Conservation (phyloP, 345 rosid species). For the Bruguiera parviflora region DNA sequence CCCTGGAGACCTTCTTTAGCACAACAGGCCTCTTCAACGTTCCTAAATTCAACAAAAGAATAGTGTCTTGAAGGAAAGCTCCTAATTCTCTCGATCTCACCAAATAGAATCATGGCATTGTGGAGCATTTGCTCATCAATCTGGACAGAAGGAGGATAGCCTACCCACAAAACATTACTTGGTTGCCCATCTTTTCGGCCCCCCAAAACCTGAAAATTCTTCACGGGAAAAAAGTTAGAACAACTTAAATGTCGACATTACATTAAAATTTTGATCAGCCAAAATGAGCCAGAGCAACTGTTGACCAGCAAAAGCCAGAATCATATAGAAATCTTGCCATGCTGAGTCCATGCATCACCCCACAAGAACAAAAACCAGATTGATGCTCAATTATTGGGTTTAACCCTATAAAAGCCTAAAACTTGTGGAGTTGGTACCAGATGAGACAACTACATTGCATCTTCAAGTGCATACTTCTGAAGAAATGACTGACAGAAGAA, state of each 20-base stretch:
- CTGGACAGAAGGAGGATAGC: conserved; percentile 88
- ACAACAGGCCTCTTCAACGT: conserved; percentile 89
- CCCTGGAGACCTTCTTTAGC: conserved; percentile 96
- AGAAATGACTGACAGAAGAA: no score
- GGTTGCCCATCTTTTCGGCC: conserved; percentile 62
- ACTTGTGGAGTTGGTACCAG: neutral
- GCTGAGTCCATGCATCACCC: neutral
- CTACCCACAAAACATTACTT: conserved; percentile 85
- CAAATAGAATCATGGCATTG: conserved; percentile 95
- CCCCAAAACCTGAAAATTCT: conserved; percentile 52
- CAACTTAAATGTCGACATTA: neutral
- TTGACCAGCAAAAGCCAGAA: neutral
- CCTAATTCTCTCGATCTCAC: conserved; percentile 88
- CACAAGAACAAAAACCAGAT: neutral
- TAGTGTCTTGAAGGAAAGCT: conserved; percentile 77
- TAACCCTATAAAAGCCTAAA: neutral
- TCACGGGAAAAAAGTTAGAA: conserved; percentile 7
- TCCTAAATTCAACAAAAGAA: conserved; percentile 92
- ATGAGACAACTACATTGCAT: neutral
- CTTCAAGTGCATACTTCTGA: neutral
- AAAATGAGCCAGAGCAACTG: neutral
- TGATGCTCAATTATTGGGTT: neutral
- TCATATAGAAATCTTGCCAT: neutral
- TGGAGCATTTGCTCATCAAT: conserved; percentile 94
- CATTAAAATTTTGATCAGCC: neutral